Evolutionary conservation across 495 filamentous ascomycete species (phyloP).

Genomic region (Aspergillus asperescens): DNA sequence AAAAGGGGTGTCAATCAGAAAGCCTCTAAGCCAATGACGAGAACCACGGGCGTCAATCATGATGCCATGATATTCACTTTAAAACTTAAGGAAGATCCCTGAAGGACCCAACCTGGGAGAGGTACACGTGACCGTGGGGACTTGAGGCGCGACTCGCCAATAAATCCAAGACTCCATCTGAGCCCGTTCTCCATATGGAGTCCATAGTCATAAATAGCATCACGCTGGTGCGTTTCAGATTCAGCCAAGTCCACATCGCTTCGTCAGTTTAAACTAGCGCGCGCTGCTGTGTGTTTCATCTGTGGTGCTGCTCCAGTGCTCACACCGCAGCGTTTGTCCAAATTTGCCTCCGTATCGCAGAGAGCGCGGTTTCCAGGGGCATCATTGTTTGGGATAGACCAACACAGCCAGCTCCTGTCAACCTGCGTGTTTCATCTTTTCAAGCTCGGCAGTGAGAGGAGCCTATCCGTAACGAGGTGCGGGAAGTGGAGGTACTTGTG

Average conservation of each 20-base stretch:
- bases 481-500: not conserved
- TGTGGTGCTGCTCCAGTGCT: not conserved
- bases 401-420: constrained; percentile 9
- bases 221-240: constrained; percentile 17
- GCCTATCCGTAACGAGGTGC: too few species aligned
- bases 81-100: too few species aligned
- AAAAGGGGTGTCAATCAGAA: not conserved
- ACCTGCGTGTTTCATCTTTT: constrained; percentile 21
- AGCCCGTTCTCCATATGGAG: too few species aligned
- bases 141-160: not conserved
- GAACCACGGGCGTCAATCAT: not conserved
- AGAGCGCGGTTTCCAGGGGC: constrained; percentile 17
- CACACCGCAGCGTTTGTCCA: not conserved
- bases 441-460: constrained; percentile 14
- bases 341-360: not conserved
- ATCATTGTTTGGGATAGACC: constrained; percentile 13
- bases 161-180: not conserved
- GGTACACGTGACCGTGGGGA: constrained; percentile 9
- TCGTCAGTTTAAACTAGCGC: constrained; percentile 17
- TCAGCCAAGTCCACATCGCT: constrained; percentile 3
- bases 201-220: constrained; percentile 6
- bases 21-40: not conserved
- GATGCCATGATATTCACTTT: constrained; percentile 6
- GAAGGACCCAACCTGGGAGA: not conserved
- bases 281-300: constrained; percentile 21